Percentiles rank a stretch among this genome's conserved stretches.
Evolutionary conservation across 768 basidiomycete species (phyloP).

Genomic region (Phanerodontia chrysosporium): DNA sequence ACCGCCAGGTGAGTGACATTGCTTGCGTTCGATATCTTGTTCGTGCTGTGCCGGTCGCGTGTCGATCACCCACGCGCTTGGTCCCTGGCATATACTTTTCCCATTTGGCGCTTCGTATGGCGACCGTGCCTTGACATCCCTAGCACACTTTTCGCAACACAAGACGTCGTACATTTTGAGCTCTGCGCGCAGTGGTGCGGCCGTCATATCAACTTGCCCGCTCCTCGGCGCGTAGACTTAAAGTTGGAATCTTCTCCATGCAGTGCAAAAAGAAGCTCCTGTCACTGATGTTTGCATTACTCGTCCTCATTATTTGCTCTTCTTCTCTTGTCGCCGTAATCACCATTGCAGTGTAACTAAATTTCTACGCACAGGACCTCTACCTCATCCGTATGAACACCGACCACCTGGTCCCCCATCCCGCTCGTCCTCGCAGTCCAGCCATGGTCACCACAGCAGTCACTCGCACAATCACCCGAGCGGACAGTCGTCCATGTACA

Average conservation of each 20-base stretch:
- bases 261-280: not conserved
- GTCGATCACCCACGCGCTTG: constrained; percentile 5
- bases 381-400: constrained; percentile 5
- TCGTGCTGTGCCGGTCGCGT: constrained; percentile 4
- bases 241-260: too few species aligned
- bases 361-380: not conserved
- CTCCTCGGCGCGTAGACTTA: too few species aligned
- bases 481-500: constrained; percentile 21
- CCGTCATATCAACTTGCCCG: too few species aligned
- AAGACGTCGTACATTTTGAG: too few species aligned
- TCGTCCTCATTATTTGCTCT: not conserved
- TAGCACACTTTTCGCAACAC: too few species aligned
- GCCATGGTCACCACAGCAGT: constrained; percentile 14
- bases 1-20: constrained; percentile 7
- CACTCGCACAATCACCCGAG: constrained; percentile 20
- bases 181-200: too few species aligned
- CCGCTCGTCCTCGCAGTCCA: constrained; percentile 13
- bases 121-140: not conserved
- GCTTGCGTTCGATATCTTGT: not conserved
- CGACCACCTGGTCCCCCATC: constrained; percentile 5
- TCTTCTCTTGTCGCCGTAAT: not conserved
- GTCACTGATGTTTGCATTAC: not conserved
- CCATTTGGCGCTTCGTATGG: not conserved
- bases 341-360: not conserved
- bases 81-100: not conserved